These are phyloP conservation scores for Cystoisospora suis DNA, from an alignment of 169 alveolate species.

Conservation along the genomic window DNA sequence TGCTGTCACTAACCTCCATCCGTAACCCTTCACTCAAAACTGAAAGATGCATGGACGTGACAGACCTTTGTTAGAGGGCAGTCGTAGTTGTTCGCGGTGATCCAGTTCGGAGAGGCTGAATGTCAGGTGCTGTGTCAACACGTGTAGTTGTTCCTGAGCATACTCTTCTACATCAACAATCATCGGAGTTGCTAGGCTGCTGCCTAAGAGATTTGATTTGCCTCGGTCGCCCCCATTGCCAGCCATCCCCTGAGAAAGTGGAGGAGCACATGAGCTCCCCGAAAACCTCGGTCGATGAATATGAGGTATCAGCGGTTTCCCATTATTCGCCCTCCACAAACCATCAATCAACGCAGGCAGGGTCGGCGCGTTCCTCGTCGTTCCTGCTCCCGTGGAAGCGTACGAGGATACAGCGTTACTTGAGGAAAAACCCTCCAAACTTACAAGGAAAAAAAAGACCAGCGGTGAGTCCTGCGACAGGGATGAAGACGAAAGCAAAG, in stretches of 20 bases:
- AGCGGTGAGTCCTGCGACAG: background rate
- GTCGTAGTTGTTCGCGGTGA: conserved; percentile 42
- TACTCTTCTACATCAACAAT: background rate
- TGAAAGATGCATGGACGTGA: too few relatives aligned
- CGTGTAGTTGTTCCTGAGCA: conserved; percentile 3
- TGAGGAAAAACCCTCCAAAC: too few relatives aligned
- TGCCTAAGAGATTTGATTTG: too few relatives aligned
- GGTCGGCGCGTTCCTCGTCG: background rate
- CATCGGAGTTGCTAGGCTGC: background rate
- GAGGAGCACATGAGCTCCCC: too few relatives aligned
- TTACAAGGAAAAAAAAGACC: background rate
- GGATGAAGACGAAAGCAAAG: background rate
- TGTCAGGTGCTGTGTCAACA: conserved; percentile 30
- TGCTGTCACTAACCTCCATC: too few relatives aligned
- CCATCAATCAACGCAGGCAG: conserved; percentile 26
- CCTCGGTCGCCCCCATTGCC: background rate
- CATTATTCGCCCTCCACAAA: conserved; percentile 6
- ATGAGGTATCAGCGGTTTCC: conserved; percentile 21
- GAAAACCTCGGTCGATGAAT: conserved; percentile 3
- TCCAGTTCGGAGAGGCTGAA: conserved; percentile 42
- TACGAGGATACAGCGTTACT: background rate
- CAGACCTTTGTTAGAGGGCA: conserved; percentile 30
- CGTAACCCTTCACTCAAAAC: too few relatives aligned
- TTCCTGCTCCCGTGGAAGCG: background rate
- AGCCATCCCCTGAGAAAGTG: background rate